phyloP scores from a whole-genome alignment of 108 stramenopile genomes.

The Skeletonema menzelii region DNA sequence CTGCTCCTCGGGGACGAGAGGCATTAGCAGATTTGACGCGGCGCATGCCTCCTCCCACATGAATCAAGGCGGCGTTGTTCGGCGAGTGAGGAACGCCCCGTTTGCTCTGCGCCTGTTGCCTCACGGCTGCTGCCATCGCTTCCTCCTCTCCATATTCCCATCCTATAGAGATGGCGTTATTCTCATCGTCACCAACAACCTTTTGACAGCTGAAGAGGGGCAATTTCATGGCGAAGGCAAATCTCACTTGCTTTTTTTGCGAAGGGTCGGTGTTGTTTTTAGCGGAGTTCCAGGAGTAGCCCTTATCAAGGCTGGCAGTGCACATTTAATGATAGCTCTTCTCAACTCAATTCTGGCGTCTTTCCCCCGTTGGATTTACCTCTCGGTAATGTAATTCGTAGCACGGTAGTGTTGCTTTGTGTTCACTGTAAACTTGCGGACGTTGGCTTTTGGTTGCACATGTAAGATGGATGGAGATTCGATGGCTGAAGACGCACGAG shows the following conservation, averaged over 20 bases:
- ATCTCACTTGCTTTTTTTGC: neutral
- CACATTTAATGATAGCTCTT: neutral
- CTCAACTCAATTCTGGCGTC: neutral
- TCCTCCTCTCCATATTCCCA: neutral
- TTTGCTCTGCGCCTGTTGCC: neutral
- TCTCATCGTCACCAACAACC: neutral
- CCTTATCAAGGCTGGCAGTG: conserved; percentile 1
- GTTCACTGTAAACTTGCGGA: neutral
- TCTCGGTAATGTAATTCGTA: neutral
- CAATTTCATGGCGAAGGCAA: neutral
- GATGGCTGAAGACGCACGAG: neutral
- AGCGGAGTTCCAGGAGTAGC: neutral
- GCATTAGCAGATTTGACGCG: neutral
- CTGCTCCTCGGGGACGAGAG: neutral
- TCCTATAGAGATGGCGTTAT: neutral
- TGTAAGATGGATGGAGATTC: neutral
- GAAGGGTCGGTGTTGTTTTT: neutral
- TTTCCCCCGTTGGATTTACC: neutral
- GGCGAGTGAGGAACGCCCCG: neutral
- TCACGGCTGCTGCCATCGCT: neutral
- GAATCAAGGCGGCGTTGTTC: neutral
- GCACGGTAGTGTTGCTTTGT: neutral
- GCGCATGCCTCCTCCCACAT: neutral
- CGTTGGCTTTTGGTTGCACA: too few species aligned
- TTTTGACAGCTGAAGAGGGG: neutral